Conservation (phyloP, 176 grass and related monocot genomes). For the Stipa capillata region DNA sequence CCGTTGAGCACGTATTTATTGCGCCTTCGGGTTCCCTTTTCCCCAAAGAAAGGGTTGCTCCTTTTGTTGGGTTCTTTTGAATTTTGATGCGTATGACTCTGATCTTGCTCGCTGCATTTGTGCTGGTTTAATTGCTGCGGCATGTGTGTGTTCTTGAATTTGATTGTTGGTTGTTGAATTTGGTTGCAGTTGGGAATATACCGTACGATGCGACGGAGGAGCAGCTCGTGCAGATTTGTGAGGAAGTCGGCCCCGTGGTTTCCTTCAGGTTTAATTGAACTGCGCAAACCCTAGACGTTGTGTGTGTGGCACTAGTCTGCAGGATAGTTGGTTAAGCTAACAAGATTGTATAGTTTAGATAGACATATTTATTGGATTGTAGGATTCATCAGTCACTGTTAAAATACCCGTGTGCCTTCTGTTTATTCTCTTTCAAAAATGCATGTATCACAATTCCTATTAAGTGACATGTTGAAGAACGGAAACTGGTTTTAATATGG, state of each 20-base stretch:
- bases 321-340: background rate
- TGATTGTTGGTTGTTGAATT: background rate
- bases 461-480: background rate
- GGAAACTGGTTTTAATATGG: background rate
- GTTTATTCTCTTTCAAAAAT: background rate
- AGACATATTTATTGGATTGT: background rate
- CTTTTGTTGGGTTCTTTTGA: background rate
- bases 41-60: background rate
- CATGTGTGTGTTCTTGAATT: background rate
- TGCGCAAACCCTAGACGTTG: background rate
- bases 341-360: background rate
- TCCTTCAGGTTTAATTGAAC: constrained; percentile 74
- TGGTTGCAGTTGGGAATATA: constrained; percentile 86
- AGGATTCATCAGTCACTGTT: background rate
- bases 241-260: constrained; percentile 83
- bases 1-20: background rate
- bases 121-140: background rate
- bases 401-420: background rate
- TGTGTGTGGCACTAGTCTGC: background rate
- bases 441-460: background rate
- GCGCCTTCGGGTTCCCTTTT: background rate
- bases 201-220: constrained; percentile 92
- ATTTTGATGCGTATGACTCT: background rate
- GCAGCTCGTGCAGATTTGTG: constrained; percentile 88
- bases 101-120: background rate